Conservation (phyloP, 129 eudicot species). For the Helianthus annuus region HanXRQr2.0-SUNRISE NC_035441.2:14235963-14236462, state of each 20-base stretch:
- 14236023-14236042: background rate
- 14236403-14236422: background rate
- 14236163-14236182: background rate
- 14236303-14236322: background rate
- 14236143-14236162: too few relatives aligned
- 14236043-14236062: too few relatives aligned
- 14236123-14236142: too few relatives aligned
- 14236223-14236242: background rate
- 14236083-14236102: too few relatives aligned
- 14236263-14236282: background rate
- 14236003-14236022: background rate
- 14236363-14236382: background rate
- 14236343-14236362: too few relatives aligned
- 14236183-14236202: constrained; percentile 2
- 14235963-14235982: background rate
- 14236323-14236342: background rate
- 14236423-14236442: background rate
- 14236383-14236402: constrained; percentile 1
- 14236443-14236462: background rate
- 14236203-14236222: background rate
- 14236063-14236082: too few relatives aligned
- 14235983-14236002: background rate
- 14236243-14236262: background rate
- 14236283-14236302: too few relatives aligned
- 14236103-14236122: too few relatives aligned